Evolutionary conservation across 2,329 filamentous ascomycete genomes (phyloP).

Genomic region (Coniosporium tulheliwenetii): DNA sequence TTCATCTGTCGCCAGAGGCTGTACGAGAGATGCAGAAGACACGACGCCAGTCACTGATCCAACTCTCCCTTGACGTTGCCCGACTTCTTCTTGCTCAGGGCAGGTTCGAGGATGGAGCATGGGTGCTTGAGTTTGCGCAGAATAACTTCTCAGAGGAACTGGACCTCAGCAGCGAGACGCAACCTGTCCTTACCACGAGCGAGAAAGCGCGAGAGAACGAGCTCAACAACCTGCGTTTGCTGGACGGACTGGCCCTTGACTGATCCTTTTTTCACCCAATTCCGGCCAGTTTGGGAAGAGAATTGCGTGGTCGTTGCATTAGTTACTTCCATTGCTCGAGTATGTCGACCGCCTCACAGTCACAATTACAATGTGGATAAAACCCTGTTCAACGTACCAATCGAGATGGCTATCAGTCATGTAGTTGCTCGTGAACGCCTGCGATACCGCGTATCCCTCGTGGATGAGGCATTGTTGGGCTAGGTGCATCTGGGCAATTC

Average conservation of each 20-base stretch:
- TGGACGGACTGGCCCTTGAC: neutral
- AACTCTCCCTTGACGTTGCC: conserved; percentile 5
- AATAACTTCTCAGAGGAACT: neutral
- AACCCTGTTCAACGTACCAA: too few species aligned
- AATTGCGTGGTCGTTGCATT: too few species aligned
- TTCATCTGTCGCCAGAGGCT: neutral
- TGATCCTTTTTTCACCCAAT: neutral
- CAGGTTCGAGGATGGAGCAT: conserved; percentile 3
- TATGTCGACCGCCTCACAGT: too few species aligned
- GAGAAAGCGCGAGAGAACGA: neutral
- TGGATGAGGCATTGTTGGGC: too few species aligned
- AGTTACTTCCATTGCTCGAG: too few species aligned
- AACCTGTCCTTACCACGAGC: neutral
- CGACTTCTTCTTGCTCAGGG: conserved; percentile 3
- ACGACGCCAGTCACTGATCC: neutral
- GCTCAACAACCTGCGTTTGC: neutral
- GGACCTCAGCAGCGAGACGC: neutral
- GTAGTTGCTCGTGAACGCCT: too few species aligned
- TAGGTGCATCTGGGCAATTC: too few species aligned
- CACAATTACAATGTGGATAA: too few species aligned
- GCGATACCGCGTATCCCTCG: too few species aligned
- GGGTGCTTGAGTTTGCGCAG: conserved; percentile 1
- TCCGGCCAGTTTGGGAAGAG: too few species aligned
- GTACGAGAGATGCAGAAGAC: conserved; percentile 1
- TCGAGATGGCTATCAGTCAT: too few species aligned